Evolutionary conservation across 768 basidiomycete species (phyloP).

Genomic region (Suillus variegatus): DNA sequence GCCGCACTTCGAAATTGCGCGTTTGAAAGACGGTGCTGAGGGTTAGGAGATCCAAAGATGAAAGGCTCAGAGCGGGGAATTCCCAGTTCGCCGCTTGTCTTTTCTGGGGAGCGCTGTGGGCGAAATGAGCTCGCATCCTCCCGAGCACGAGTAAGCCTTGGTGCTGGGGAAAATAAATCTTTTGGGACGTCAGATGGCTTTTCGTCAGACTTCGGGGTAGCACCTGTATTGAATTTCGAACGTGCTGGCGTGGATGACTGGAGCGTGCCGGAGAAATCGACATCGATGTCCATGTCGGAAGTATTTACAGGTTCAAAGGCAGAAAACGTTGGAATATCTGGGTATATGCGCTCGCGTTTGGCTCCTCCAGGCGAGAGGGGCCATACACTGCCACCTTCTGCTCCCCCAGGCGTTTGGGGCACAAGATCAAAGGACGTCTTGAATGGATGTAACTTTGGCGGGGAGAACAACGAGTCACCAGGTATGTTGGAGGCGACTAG

Average conservation of each 20-base stretch:
- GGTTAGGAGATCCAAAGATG: slow-evolving; percentile 76
- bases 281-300: slow-evolving; percentile 36
- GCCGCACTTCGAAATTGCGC: slow-evolving; percentile 68
- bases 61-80: slow-evolving; percentile 49
- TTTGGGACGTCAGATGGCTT: slow-evolving; percentile 32
- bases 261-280: slow-evolving; percentile 38
- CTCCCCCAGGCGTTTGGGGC: slow-evolving; percentile 51
- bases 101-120: slow-evolving; percentile 16
- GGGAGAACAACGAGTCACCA: slow-evolving; percentile 35
- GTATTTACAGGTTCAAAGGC: slow-evolving; percentile 29
- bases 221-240: slow-evolving; percentile 25
- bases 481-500: slow-evolving; percentile 37
- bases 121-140: slow-evolving; percentile 17
- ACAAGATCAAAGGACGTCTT: slow-evolving; percentile 69
- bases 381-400: slow-evolving; percentile 32
- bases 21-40: slow-evolving; percentile 62
- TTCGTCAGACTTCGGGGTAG: slow-evolving; percentile 27
- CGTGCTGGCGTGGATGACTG: slow-evolving; percentile 22
- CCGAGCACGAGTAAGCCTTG: slow-evolving; percentile 15
- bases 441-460: slow-evolving; percentile 68
- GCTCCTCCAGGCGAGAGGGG: slow-evolving; percentile 38
- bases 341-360: slow-evolving; percentile 37
- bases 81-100: slow-evolving; percentile 5
- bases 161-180: slow-evolving; percentile 45
- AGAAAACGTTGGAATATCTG: slow-evolving; percentile 37